Percentiles rank a stretch among this genome's conserved stretches.
Evolutionary conservation across 2,329 filamentous ascomycete genomes (phyloP).

Genomic region (Paecilomyces sp.): DNA sequence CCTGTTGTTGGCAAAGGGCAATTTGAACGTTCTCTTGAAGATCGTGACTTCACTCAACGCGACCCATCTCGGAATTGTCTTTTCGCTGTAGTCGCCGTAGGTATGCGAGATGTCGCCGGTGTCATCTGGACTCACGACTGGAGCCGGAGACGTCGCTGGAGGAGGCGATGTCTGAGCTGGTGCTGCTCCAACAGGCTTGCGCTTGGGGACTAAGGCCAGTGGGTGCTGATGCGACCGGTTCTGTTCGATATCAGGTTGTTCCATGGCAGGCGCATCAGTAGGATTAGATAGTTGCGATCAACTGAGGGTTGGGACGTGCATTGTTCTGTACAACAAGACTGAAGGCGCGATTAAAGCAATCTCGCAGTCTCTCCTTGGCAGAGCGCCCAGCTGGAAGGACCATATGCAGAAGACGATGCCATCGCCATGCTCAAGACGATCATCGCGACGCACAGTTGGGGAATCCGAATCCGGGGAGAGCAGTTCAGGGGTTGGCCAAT

Average conservation of each 20-base stretch:
- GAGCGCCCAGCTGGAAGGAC: too few species aligned
- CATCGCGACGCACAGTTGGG: not conserved
- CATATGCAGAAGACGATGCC: too few species aligned
- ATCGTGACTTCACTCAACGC: not conserved
- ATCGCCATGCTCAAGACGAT: not conserved
- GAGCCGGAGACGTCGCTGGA: not conserved
- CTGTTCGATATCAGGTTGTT: not conserved
- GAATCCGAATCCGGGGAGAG: not conserved
- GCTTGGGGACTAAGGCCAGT: not conserved
- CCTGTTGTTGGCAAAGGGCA: not conserved
- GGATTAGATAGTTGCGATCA: not conserved
- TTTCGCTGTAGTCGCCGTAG: not conserved
- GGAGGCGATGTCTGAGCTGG: not conserved
- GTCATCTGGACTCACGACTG: not conserved
- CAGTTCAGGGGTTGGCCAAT: not conserved
- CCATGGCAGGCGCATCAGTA: not conserved
- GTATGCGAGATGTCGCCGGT: not conserved
- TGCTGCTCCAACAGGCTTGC: conserved; percentile 6
- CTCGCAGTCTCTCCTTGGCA: too few species aligned
- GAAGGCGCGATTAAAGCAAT: too few species aligned
- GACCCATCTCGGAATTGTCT: not conserved
- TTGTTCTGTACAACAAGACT: too few species aligned
- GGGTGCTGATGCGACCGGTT: not conserved
- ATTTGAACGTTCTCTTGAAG: not conserved
- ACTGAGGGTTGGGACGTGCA: too few species aligned